Evolutionary conservation across 148 eudicot genomes (phyloP).

Genomic region (Camellia lanceoleosa): DNA sequence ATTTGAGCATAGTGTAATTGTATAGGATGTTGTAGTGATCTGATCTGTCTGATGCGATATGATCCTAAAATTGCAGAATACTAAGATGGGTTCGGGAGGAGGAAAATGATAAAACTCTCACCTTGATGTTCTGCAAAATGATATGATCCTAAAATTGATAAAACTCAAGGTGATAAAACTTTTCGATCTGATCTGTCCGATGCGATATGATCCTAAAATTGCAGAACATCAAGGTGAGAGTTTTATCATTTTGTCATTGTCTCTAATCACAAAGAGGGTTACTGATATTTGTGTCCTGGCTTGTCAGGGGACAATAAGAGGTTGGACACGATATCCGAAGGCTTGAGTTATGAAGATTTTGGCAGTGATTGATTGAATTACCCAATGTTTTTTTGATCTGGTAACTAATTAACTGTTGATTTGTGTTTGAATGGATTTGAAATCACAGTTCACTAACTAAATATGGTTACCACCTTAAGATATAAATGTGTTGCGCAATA

Average conservation of each 20-base stretch:
- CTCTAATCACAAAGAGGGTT: not conserved
- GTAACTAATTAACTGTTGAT: not conserved
- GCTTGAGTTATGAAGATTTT: slow-evolving; percentile 48
- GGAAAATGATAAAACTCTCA: no score
- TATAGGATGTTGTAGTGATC: not conserved
- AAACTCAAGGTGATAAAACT: no score
- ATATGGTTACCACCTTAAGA: not conserved
- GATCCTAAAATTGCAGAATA: slow-evolving; percentile 42
- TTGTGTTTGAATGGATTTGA: not conserved
- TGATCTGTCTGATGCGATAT: not conserved
- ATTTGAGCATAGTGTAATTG: not conserved
- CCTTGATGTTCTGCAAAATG: no score
- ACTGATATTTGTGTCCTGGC: slow-evolving; percentile 15
- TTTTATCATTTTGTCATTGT: slow-evolving; percentile 1
- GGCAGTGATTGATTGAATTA: slow-evolving; percentile 31
- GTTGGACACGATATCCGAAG: slow-evolving; percentile 43
- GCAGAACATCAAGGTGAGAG: slow-evolving; percentile 63
- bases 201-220: no score
- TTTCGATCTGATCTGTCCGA: no score
- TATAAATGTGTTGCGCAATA: no score
- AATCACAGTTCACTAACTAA: not conserved
- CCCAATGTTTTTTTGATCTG: not conserved
- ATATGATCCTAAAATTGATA: no score
- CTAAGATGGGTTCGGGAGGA: slow-evolving; percentile 91
- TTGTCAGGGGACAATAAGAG: slow-evolving; percentile 29